Evolutionary conservation across 345 rosid genomes (phyloP), one percentile per base, ranked within the genome.

Genomic region (Camelina sativa): DNA sequence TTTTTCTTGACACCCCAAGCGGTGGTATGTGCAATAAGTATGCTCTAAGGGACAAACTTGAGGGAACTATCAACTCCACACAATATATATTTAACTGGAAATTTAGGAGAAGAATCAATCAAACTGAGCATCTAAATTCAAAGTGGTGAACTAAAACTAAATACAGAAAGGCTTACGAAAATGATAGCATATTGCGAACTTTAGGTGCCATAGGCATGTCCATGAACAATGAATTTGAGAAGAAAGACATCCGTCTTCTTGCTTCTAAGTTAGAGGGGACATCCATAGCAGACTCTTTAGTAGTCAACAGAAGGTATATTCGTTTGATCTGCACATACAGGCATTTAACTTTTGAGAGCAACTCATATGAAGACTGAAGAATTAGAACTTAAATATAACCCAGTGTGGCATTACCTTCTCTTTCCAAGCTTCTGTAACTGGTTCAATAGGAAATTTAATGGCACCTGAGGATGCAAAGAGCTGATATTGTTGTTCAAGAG

Each of bases 281-380:
- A 84, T 96, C 99, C 99, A 92, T 96, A 16, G 98, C 98, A 46
- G 99, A 96, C 80, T 96, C 99, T 86, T 96, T 96, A 7, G 98
- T 91, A 67, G 95, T 92, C 71, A 96, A 94, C 85, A 96, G 85
- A 28, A 91, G 86, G 79, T 69, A 74, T 71, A 91, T 84, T 56
- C 96, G 79, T 52, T 89, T 89, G 75, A 91, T 91, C 97, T 91
- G 88, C 66, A 82, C 52, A 67, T 44, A 71, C 47, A 65, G 0
- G 43, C 30, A 65, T 40, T 43, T 35, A 32, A 46, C 2, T 19
- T 25, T 71, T 79, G 56, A 71, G 43, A 23, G 65, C 43, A 65
- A 5, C 41, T 48, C 12, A 48, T 13, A 48, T 20, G n/a, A 74
- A 55, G 34, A 70, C 19, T 37, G 11, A 48, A 62, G 57, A 28